These are phyloP conservation scores for Yueomyces sp. DNA, from an alignment of 1,139 yeast genomes.

Conservation along the genomic window DNA sequence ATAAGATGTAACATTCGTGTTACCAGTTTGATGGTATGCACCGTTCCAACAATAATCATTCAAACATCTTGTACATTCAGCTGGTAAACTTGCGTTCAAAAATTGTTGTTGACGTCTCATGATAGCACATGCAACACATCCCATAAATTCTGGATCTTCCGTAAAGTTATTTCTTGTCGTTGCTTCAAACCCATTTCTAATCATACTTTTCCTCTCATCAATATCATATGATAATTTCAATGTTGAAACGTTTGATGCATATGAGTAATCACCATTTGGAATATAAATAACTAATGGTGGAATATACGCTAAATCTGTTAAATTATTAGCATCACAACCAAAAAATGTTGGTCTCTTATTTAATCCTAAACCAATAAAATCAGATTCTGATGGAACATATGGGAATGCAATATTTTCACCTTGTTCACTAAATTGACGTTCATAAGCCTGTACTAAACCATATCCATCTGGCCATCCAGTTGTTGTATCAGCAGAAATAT, in stretches of 20 bases:
- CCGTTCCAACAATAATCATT: conserved; percentile 75
- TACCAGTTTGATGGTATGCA: conserved; percentile 8
- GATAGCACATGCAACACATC: conserved; percentile 81
- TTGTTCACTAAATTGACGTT: conserved; percentile 51
- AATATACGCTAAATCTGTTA: conserved; percentile 36
- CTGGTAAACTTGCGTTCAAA: conserved; percentile 43
- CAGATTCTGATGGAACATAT: conserved; percentile 57
- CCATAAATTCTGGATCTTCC: conserved; percentile 56
- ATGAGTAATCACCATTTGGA: conserved; percentile 64
- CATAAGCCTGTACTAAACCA: conserved; percentile 48
- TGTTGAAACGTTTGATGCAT: conserved; percentile 58
- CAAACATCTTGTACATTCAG: conserved; percentile 64
- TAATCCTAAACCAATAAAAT: conserved; percentile 47
- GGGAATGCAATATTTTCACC: conserved; percentile 65
- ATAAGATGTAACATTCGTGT: background rate
- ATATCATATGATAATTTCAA: conserved; percentile 48
- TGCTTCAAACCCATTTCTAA: conserved; percentile 68
- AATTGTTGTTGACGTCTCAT: conserved; percentile 72
- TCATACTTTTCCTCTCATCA: conserved; percentile 43
- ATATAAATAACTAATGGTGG: conserved; percentile 71
- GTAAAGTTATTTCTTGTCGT: conserved; percentile 62
- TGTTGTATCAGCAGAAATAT: conserved; percentile 64
- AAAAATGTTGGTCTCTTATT: conserved; percentile 61
- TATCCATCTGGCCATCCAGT: conserved; percentile 66
- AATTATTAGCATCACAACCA: conserved; percentile 63